Evolutionary conservation across 2,329 filamentous ascomycete genomes (phyloP).

Genomic region (Stachybotrys echinatus): DNA sequence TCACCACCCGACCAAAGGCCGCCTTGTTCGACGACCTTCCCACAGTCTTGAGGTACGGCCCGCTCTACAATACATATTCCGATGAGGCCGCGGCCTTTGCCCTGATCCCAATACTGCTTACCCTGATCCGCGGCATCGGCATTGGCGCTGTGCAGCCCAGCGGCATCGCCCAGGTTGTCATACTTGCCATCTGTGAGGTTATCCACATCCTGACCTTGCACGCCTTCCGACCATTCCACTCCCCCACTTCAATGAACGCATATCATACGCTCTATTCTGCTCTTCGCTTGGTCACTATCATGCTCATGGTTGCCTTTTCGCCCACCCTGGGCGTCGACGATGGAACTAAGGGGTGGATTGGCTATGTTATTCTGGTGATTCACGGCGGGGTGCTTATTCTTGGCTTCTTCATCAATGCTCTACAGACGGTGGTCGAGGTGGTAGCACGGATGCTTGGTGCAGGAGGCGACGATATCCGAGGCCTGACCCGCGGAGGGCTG

Average conservation of each 20-base stretch:
- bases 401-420: constrained; percentile 86
- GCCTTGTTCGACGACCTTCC: constrained; percentile 90
- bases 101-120: constrained; percentile 78
- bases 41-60: constrained; percentile 83
- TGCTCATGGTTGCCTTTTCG: constrained; percentile 78
- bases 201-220: constrained; percentile 82
- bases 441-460: constrained; percentile 76
- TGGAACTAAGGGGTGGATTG: constrained; percentile 86
- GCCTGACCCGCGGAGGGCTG: constrained; percentile 73
- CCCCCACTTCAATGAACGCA: constrained; percentile 92
- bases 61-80: constrained; percentile 95
- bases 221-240: constrained; percentile 85
- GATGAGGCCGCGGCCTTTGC: constrained; percentile 90
- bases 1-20: constrained; percentile 73
- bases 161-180: constrained; percentile 86
- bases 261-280: constrained; percentile 84
- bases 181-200: constrained; percentile 91
- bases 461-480: constrained; percentile 66
- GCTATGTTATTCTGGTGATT: constrained; percentile 82
- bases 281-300: constrained; percentile 68
- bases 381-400: constrained; percentile 83
- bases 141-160: constrained; percentile 91
- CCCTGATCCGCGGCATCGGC: constrained; percentile 79
- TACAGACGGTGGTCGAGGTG: constrained; percentile 89
- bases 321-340: constrained; percentile 76